Conservation (phyloP, 148 eudicot genomes). For the Rhododendron simsii region DNA sequence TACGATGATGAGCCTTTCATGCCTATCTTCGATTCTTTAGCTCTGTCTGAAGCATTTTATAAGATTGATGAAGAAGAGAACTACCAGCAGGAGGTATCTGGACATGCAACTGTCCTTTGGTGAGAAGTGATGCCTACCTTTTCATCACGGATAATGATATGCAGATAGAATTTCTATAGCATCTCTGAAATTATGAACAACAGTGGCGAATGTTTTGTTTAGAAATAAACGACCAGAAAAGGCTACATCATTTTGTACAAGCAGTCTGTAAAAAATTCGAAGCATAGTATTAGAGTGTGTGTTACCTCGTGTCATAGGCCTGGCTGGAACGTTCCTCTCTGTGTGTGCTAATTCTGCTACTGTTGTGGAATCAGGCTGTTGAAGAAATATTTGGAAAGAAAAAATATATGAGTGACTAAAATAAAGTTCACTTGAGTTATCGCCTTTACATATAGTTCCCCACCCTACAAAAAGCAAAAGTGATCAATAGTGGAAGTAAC, state of each 20-base stretch:
- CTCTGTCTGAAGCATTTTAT: not conserved
- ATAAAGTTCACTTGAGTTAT: not conserved
- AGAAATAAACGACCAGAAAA: not conserved
- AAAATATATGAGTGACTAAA: not conserved
- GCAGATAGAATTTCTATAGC: not conserved
- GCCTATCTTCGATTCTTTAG: constrained; percentile 6
- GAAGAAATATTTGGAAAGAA: not conserved
- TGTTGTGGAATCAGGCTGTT: not conserved
- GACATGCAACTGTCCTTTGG: not conserved
- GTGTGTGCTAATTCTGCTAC: not conserved
- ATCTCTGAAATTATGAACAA: not conserved
- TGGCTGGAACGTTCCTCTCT: not conserved
- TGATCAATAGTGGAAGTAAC: not conserved
- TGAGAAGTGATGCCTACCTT: not conserved
- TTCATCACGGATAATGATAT: not conserved
- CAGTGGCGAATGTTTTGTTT: not conserved
- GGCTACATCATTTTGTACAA: not conserved
- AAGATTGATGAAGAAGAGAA: not conserved
- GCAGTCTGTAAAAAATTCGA: not conserved
- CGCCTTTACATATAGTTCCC: not conserved
- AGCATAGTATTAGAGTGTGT: not conserved
- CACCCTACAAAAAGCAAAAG: not conserved
- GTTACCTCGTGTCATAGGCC: not conserved
- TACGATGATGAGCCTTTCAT: constrained; percentile 5
- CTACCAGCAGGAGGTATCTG: constrained; percentile 1